A percentile compares a stretch with the other conserved stretches of the same genome.
Evolutionary conservation across 192 early-diverging fungal genomes (phyloP).

Genomic region (Podochytrium sp.): DNA sequence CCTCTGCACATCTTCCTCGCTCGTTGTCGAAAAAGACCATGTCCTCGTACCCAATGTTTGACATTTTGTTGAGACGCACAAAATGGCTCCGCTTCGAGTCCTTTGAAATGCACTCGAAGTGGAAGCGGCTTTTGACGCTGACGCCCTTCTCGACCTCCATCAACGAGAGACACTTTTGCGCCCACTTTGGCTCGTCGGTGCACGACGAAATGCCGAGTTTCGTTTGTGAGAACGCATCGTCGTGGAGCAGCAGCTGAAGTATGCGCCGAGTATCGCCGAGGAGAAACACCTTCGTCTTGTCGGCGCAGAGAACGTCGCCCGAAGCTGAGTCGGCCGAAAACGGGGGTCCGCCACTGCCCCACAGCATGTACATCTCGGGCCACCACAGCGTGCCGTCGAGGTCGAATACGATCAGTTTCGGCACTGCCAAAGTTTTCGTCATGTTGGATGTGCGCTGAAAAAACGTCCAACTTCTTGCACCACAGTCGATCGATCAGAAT

Average conservation of each 20-base stretch:
- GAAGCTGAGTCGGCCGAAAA: neutral
- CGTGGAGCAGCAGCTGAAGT: conserved; percentile 29
- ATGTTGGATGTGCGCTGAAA: too few relatives aligned
- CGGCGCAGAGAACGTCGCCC: neutral
- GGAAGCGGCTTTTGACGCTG: conserved; percentile 15
- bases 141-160: conserved; percentile 11
- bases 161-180: conserved; percentile 41
- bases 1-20: conserved; percentile 34
- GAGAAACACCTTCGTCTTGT: conserved; percentile 16
- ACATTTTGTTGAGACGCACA: conserved; percentile 13
- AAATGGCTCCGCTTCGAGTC: conserved; percentile 46
- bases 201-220: conserved; percentile 47
- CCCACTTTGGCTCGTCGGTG: conserved; percentile 47
- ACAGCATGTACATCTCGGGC: conserved; percentile 34
- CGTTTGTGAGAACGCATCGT: conserved; percentile 31
- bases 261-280: conserved; percentile 38
- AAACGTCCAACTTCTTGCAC: too few relatives aligned
- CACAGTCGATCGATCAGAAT: too few relatives aligned
- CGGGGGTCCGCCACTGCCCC: conserved; percentile 24
- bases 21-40: conserved; percentile 63
- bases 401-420: conserved; percentile 48
- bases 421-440: too few relatives aligned
- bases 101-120: neutral
- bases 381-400: conserved; percentile 48
- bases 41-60: conserved; percentile 42